Conservation (phyloP, 176 grass and related monocot species). For the Juncus inflexus region DNA sequence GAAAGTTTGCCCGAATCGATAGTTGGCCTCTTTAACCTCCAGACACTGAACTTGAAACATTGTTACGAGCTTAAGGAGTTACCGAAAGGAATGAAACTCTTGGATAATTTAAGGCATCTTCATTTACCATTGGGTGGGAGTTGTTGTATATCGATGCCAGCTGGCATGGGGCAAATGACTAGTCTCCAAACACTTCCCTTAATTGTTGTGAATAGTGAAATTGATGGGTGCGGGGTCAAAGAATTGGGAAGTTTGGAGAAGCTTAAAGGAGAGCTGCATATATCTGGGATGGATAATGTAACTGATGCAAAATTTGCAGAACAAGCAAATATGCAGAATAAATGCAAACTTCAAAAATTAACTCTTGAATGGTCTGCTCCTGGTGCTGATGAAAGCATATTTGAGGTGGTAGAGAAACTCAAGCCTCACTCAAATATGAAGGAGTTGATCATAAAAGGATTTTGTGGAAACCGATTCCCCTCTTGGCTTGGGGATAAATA, state of each 20-base stretch:
- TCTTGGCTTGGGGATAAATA: slow-evolving; percentile 31
- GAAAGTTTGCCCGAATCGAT: slow-evolving; percentile 33
- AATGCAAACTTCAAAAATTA: slow-evolving; percentile 30
- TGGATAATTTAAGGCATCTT: slow-evolving; percentile 35
- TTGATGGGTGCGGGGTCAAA: slow-evolving; percentile 22
- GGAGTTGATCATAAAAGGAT: slow-evolving; percentile 30
- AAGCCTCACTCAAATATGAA: slow-evolving; percentile 30
- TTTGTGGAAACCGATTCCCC: slow-evolving; percentile 18
- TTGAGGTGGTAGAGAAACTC: slow-evolving; percentile 22
- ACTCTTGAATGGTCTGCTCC: slow-evolving; percentile 37
- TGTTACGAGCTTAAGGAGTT: slow-evolving; percentile 35
- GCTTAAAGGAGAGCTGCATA: slow-evolving; percentile 39
- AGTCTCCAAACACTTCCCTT: slow-evolving; percentile 31
- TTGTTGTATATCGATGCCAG: slow-evolving; percentile 22
- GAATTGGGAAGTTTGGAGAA: slow-evolving; percentile 32
- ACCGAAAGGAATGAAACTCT: slow-evolving; percentile 40
- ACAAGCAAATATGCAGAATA: slow-evolving; percentile 30
- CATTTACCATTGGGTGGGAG: slow-evolving; percentile 19
- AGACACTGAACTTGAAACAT: slow-evolving; percentile 39
- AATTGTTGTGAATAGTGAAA: slow-evolving; percentile 20
- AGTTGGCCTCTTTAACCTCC: slow-evolving; percentile 37
- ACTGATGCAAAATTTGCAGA: slow-evolving; percentile 17
- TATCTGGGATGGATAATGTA: slow-evolving; percentile 34
- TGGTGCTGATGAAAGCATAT: neutral
- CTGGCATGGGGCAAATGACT: slow-evolving; percentile 35